A percentile compares a stretch with the other conserved stretches of the same genome.
phyloP scores from a whole-genome alignment of 805 yeast species.

The Wickerhamomyces bovis region DNA sequence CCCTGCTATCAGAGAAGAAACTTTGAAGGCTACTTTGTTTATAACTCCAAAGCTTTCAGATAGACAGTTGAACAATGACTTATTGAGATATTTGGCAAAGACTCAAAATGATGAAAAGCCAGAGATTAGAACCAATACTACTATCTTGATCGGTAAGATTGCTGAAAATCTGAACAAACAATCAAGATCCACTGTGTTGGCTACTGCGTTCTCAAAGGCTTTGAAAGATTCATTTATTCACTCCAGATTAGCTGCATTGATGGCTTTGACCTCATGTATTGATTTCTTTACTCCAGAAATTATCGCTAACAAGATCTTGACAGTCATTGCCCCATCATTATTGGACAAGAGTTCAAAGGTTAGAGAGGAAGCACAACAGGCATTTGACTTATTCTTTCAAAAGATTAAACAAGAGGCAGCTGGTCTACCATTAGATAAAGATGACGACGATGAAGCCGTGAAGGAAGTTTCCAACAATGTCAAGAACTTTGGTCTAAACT shows the following conservation, averaged over 20 bases:
- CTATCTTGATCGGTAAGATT: constrained; percentile 60
- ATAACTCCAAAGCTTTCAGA: constrained; percentile 63
- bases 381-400: constrained; percentile 56
- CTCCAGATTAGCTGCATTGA: constrained; percentile 67
- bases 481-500: constrained; percentile 19
- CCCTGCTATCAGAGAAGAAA: constrained; percentile 70
- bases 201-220: constrained; percentile 83
- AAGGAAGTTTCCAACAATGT: constrained; percentile 21
- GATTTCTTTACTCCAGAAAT: constrained; percentile 68
- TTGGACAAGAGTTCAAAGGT: constrained; percentile 70
- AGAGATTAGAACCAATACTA: constrained; percentile 72
- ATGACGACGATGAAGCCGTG: constrained; percentile 20
- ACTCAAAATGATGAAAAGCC: constrained; percentile 73
- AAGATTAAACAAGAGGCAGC: constrained; percentile 46
- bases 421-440: constrained; percentile 25
- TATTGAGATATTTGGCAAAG: constrained; percentile 73
- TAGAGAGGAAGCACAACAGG: constrained; percentile 61
- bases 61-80: constrained; percentile 81
- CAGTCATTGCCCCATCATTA: constrained; percentile 78
- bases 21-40: constrained; percentile 57
- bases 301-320: constrained; percentile 73
- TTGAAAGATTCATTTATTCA: constrained; percentile 74
- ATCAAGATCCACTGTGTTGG: constrained; percentile 65
- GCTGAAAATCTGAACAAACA: constrained; percentile 49
- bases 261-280: constrained; percentile 61